Evolutionary conservation across 306 rosid species (phyloP).

Genomic region (Vicia faba): DNA sequence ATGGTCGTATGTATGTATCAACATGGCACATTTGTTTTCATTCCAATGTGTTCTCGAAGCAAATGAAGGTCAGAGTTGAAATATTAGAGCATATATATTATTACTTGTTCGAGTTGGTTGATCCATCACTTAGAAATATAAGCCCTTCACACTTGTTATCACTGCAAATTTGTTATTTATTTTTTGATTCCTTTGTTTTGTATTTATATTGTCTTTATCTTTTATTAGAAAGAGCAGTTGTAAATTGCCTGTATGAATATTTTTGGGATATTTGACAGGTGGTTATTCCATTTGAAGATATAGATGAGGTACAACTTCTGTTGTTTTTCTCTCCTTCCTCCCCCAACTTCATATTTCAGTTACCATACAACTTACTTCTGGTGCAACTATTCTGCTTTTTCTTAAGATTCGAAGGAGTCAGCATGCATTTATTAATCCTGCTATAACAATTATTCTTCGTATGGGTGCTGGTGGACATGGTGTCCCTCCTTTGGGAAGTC

Average conservation of each 20-base stretch:
- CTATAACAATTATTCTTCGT: conserved; percentile 88
- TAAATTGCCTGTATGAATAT: not conserved
- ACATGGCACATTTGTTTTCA: conserved; percentile 97
- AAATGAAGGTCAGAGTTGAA: conserved; percentile 82
- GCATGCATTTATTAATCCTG: conserved; percentile 97
- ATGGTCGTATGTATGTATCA: conserved; percentile 96
- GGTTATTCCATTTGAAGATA: conserved; percentile 78
- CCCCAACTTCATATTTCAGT: conserved; percentile 24
- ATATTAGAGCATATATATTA: conserved; percentile 14
- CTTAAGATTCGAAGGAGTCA: conserved; percentile 91
- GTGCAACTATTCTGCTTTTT: conserved; percentile 34
- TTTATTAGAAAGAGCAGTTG: conserved; percentile 8
- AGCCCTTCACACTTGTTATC: not conserved
- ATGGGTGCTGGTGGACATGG: conserved; percentile 99
- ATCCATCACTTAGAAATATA: conserved; percentile 19
- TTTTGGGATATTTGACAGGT: conserved; percentile 58
- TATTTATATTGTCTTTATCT: conserved; percentile 27
- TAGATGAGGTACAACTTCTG: conserved; percentile 76
- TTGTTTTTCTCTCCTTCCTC: conserved; percentile 33
- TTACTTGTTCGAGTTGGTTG: conserved; percentile 20
- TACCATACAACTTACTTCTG: conserved; percentile 32
- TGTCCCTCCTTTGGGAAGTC: conserved; percentile 98
- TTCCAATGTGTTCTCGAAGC: conserved; percentile 95
- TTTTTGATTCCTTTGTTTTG: conserved; percentile 27
- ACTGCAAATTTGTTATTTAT: conserved; percentile 3